phyloP scores from a whole-genome alignment of 2,329 filamentous ascomycete species.

The Hypoxylon sp. region DNA sequence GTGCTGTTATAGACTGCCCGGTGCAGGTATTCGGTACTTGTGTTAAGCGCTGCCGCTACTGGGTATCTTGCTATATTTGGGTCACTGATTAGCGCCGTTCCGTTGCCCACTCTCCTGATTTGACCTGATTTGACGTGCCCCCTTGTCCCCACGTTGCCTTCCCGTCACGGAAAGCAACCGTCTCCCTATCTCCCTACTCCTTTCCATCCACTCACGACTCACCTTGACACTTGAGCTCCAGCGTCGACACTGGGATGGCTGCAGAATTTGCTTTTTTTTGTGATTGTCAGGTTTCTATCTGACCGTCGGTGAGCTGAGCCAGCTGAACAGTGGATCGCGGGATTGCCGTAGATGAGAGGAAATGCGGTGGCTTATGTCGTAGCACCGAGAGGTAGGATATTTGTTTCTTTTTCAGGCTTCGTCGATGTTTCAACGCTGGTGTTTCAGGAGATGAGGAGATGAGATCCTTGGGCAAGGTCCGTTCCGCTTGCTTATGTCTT shows the following conservation, averaged over 20 bases:
- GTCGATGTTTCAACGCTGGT: slow-evolving; percentile 19
- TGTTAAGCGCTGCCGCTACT: slow-evolving; percentile 50
- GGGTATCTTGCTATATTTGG: slow-evolving; percentile 43
- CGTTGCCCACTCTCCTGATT: slow-evolving; percentile 43
- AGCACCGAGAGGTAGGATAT: slow-evolving; percentile 26
- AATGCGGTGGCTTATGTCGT: slow-evolving; percentile 23
- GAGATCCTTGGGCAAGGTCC: slow-evolving; percentile 39
- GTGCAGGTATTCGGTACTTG: slow-evolving; percentile 42
- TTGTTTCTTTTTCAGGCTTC: slow-evolving; percentile 11
- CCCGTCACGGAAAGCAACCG: slow-evolving; percentile 31
- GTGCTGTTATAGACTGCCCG: slow-evolving; percentile 28
- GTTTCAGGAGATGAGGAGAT: slow-evolving; percentile 39
- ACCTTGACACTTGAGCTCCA: slow-evolving; percentile 26
- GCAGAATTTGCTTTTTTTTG: slow-evolving; percentile 5
- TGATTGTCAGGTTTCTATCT: slow-evolving; percentile 26
- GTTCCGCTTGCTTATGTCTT: slow-evolving; percentile 47
- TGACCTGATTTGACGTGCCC: slow-evolving; percentile 39
- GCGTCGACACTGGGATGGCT: slow-evolving; percentile 18
- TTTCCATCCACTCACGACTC: slow-evolving; percentile 31
- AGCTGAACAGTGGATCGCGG: slow-evolving; percentile 40
- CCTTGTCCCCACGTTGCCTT: slow-evolving; percentile 25
- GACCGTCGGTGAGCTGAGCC: slow-evolving; percentile 32
- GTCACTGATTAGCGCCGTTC: slow-evolving; percentile 48
- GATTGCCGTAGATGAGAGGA: slow-evolving; percentile 31
- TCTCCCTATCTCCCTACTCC: neutral